These are phyloP conservation scores for Podaxis sp. DNA, from an alignment of 768 basidiomycete genomes.

Conservation along the genomic window DNA sequence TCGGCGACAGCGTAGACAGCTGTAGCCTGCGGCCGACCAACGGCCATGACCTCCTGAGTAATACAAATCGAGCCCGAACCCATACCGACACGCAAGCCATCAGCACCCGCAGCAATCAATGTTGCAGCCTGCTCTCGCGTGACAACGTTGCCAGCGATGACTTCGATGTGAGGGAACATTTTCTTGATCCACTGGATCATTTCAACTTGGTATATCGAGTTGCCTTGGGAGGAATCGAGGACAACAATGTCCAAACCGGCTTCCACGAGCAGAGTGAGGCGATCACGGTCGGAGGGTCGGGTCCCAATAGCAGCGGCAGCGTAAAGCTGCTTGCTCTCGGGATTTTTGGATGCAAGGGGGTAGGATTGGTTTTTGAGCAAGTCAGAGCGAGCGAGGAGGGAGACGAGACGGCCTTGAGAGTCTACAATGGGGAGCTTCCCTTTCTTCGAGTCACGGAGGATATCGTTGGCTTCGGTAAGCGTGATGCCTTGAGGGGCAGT, in stretches of 20 bases:
- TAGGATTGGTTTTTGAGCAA: slow-evolving; percentile 96
- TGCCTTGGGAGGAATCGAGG: slow-evolving; percentile 95
- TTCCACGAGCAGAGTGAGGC: slow-evolving; percentile 81
- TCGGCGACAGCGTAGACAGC: slow-evolving; percentile 98
- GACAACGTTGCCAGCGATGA: slow-evolving; percentile 97
- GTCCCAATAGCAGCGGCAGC: slow-evolving; percentile 96
- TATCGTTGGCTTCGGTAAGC: slow-evolving; percentile 85
- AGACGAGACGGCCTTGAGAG: slow-evolving; percentile 48
- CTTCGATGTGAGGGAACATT: slow-evolving; percentile 80
- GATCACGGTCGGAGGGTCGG: slow-evolving; percentile 80
- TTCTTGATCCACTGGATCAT: slow-evolving; percentile 93
- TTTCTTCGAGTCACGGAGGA: slow-evolving; percentile 95
- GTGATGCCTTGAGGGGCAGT: slow-evolving; percentile 88
- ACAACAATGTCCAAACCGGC: slow-evolving; percentile 95
- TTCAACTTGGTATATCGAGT: slow-evolving; percentile 89
- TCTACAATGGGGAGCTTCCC: slow-evolving; percentile 85
- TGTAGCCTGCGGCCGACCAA: slow-evolving; percentile 95
- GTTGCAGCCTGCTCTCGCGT: slow-evolving; percentile 95
- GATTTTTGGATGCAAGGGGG: slow-evolving; percentile 90
- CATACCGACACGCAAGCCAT: slow-evolving; percentile 96
- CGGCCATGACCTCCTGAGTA: slow-evolving; percentile 99
- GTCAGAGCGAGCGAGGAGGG: slow-evolving; percentile 93
- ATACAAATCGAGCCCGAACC: slow-evolving; percentile 98
- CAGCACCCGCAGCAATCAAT: slow-evolving; percentile 91
- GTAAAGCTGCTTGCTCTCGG: slow-evolving; percentile 90